Percentiles rank a stretch among this genome's conserved stretches.
These are phyloP conservation scores for Nigrograna mackinnonii DNA, from an alignment of 2,329 filamentous ascomycete species.

Conservation along the genomic window DNA sequence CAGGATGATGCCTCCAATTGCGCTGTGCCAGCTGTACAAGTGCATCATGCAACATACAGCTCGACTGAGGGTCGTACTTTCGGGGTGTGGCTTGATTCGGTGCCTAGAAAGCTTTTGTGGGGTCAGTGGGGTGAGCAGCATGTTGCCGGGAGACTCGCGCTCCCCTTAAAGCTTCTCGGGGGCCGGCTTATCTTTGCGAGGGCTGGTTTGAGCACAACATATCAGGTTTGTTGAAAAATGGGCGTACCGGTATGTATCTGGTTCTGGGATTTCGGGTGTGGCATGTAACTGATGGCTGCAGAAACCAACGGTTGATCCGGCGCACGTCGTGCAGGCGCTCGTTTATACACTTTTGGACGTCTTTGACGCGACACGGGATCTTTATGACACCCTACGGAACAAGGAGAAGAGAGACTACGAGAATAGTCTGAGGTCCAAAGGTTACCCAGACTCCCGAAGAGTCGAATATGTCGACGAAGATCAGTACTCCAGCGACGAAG, in stretches of 20 bases:
- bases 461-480: constrained; percentile 31
- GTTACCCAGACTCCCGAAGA: constrained; percentile 29
- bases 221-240: constrained; percentile 19
- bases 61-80: constrained; percentile 11
- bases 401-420: constrained; percentile 40
- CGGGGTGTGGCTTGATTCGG: constrained; percentile 16
- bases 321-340: constrained; percentile 33
- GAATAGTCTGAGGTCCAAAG: constrained; percentile 26
- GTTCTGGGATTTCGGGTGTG: not conserved
- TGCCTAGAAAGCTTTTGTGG: constrained; percentile 12
- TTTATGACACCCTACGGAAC: constrained; percentile 29
- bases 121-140: constrained; percentile 21
- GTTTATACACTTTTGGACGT: constrained; percentile 35
- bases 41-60: constrained; percentile 33
- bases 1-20: constrained; percentile 29
- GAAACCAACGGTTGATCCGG: constrained; percentile 27
- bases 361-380: constrained; percentile 38
- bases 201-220: constrained; percentile 12
- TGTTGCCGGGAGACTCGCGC: constrained; percentile 7
- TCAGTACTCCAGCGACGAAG: constrained; percentile 24
- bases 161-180: constrained; percentile 6
- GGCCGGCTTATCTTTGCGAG: constrained; percentile 17
- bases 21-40: constrained; percentile 39
- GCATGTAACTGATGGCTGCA: constrained; percentile 10
- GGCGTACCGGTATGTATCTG: constrained; percentile 23